These are phyloP conservation scores for Xylaria cubensis DNA, from an alignment of 495 filamentous ascomycete species.

Conservation along the genomic window DNA sequence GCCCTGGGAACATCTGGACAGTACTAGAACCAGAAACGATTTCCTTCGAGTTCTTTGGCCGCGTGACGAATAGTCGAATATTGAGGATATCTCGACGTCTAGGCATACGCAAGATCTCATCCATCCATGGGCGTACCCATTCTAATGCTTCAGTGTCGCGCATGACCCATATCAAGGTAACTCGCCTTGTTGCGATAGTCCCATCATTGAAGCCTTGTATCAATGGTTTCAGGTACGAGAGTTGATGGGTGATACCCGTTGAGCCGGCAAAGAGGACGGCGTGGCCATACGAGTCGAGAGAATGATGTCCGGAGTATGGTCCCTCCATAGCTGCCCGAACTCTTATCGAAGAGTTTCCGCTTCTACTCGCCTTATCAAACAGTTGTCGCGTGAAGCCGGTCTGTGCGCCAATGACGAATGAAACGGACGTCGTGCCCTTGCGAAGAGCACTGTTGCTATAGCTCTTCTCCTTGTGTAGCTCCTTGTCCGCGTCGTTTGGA, in stretches of 20 bases:
- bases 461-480: conserved; percentile 30
- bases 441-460: conserved; percentile 28
- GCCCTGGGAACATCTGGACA: conserved; percentile 84
- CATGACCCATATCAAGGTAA: conserved; percentile 90
- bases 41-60: conserved; percentile 74
- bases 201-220: conserved; percentile 74
- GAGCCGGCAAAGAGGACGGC: conserved; percentile 89
- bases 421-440: conserved; percentile 62
- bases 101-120: conserved; percentile 78
- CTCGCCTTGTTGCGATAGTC: conserved; percentile 77
- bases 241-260: conserved; percentile 92
- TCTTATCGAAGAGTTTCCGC: conserved; percentile 32
- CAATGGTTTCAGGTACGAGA: conserved; percentile 85
- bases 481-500: conserved; percentile 36
- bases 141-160: conserved; percentile 85
- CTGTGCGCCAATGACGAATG: conserved; percentile 82
- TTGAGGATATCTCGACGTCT: conserved; percentile 77
- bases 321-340: conserved; percentile 72
- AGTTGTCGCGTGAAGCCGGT: conserved; percentile 87
- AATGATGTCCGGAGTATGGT: conserved; percentile 83
- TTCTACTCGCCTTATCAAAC: conserved; percentile 57
- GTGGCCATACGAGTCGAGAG: conserved; percentile 88
- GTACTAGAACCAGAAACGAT: conserved; percentile 72
- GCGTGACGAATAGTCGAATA: conserved; percentile 86
- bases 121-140: conserved; percentile 96